phyloP scores from a whole-genome alignment of 2,329 filamentous ascomycete genomes.

The Venturia pyrina region DNA sequence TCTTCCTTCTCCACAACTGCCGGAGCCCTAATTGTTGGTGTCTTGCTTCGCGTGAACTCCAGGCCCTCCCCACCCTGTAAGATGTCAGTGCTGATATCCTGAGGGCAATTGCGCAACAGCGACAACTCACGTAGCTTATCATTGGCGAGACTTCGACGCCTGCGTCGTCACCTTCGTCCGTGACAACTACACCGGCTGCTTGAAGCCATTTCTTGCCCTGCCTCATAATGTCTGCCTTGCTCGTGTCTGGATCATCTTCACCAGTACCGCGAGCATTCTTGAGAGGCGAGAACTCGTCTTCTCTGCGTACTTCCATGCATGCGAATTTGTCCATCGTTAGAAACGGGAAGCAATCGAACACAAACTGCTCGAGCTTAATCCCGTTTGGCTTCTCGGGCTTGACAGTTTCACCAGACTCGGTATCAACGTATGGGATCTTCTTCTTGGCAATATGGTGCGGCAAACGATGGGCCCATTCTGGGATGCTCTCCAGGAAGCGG shows the following conservation, averaged over 20 bases:
- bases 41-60: constrained; percentile 48
- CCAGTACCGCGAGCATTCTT: constrained; percentile 84
- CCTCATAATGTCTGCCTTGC: constrained; percentile 76
- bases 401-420: constrained; percentile 64
- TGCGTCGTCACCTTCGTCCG: constrained; percentile 48
- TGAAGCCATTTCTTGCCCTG: constrained; percentile 83
- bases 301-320: constrained; percentile 88
- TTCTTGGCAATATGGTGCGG: constrained; percentile 95
- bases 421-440: constrained; percentile 87
- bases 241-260: constrained; percentile 90
- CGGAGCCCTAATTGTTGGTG: constrained; percentile 46
- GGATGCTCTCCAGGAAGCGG: constrained; percentile 82
- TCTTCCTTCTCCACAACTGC: constrained; percentile 54
- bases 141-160: constrained; percentile 88
- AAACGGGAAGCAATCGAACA: constrained; percentile 96
- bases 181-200: constrained; percentile 65
- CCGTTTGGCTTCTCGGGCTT: constrained; percentile 95
- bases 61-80: constrained; percentile 51
- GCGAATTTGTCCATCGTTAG: constrained; percentile 81
- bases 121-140: constrained; percentile 75
- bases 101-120: not conserved
- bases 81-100: constrained; percentile 16
- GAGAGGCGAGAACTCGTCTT: constrained; percentile 95
- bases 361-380: constrained; percentile 98
- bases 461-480: constrained; percentile 72